Percentiles rank a stretch among this genome's conserved stretches.
Conservation (phyloP, 2,329 filamentous ascomycete genomes). For the Phialophora macrospora region DNA sequence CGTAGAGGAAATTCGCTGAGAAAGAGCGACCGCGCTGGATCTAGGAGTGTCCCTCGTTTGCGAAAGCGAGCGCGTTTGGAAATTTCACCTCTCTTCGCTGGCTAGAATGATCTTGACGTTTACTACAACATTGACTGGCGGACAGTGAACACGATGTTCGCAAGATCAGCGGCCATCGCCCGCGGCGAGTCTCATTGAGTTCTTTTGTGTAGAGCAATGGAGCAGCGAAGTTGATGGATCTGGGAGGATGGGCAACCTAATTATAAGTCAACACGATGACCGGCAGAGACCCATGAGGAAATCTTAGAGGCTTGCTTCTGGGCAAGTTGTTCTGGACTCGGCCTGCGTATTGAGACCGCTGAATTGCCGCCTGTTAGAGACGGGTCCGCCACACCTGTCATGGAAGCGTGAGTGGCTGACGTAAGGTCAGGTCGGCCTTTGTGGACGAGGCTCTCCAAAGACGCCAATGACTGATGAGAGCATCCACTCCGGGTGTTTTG, state of each 20-base stretch:
- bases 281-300: slow-evolving; percentile 4
- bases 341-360: background rate
- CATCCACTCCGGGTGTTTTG: background rate
- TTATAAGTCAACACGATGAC: slow-evolving; percentile 1
- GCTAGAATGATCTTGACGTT: background rate
- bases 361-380: slow-evolving; percentile 10
- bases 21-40: background rate
- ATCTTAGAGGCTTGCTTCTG: background rate
- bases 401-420: slow-evolving; percentile 17
- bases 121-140: background rate
- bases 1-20: background rate
- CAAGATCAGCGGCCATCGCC: background rate
- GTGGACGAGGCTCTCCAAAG: slow-evolving; percentile 2
- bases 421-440: slow-evolving; percentile 19
- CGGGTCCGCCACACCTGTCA: background rate
- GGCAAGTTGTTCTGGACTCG: background rate
- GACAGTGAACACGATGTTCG: background rate
- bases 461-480: background rate
- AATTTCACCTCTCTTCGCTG: background rate
- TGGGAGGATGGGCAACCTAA: background rate
- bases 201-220: background rate
- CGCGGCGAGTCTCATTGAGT: background rate
- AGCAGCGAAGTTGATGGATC: background rate
- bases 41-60: background rate
- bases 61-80: background rate